phyloP scores from a whole-genome alignment of 2,329 filamentous ascomycete genomes.

The Cyclaneusma minus region DNA sequence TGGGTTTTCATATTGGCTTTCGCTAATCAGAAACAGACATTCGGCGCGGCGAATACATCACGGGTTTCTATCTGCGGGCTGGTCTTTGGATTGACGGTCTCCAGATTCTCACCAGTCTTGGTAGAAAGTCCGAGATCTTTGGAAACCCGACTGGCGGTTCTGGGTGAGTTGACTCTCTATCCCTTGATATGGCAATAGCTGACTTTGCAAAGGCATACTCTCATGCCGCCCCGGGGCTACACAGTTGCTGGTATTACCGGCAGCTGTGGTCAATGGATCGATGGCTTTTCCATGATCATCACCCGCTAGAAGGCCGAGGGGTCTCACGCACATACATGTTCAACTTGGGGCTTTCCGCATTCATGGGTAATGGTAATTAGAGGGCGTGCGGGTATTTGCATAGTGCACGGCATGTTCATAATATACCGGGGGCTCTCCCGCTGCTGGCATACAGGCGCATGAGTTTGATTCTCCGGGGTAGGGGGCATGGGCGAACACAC shows the following conservation, averaged over 20 bases:
- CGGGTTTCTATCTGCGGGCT: conserved; percentile 71
- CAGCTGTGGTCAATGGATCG: conserved; percentile 65
- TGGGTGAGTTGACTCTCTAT: conserved; percentile 43
- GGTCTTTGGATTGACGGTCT: conserved; percentile 78
- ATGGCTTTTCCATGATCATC: conserved; percentile 74
- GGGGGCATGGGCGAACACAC: too few species aligned
- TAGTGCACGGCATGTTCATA: too few species aligned
- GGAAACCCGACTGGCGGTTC: conserved; percentile 69
- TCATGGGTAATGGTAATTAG: too few species aligned
- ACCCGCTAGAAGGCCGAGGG: too few species aligned
- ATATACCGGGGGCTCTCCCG: too few species aligned
- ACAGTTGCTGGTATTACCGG: conserved; percentile 78
- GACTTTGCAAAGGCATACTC: conserved; percentile 47
- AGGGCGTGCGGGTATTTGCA: too few species aligned
- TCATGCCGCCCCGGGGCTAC: conserved; percentile 83
- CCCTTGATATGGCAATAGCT: conserved; percentile 4
- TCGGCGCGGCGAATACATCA: conserved; percentile 69
- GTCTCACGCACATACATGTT: too few species aligned
- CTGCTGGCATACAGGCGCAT: too few species aligned
- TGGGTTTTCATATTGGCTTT: conserved; percentile 3
- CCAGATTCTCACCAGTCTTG: conserved; percentile 76
- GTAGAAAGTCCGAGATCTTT: conserved; percentile 73
- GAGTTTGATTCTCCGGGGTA: too few species aligned
- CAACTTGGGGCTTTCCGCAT: too few species aligned
- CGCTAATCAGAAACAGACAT: conserved; percentile 39